Evolutionary conservation across 805 yeast genomes (phyloP), one percentile per base, ranked within the genome.

Genomic region (Kodamaea fukazawae): DNA sequence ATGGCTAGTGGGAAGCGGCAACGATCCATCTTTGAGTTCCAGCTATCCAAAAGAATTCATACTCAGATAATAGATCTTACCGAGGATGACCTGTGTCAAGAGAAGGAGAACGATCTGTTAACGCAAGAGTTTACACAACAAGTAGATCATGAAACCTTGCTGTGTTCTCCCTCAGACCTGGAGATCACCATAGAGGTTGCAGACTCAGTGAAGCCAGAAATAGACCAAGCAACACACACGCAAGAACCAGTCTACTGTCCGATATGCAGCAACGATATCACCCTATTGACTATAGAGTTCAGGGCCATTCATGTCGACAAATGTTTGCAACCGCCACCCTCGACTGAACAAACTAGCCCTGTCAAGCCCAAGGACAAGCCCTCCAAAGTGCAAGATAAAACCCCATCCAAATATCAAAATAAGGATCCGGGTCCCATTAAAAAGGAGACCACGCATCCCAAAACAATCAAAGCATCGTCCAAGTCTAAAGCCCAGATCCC

Each of bases 291-390:
- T 2, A 43, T 79, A 4, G 65, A 64, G 23, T 68, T 65, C 18
- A 59, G 84, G 29, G 70, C 67, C 7, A 55, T 62, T 3, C 88
- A 81, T 51, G 83, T 81, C 12, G 80, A 78, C 41, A 58, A 62
- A 23, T 81, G 88, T 47, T 53, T 77, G 3, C 2, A 9, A n/a
- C n/a, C n/a, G n/a, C n/a, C n/a, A n/a, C n/a, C n/a, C n/a, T n/a
- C n/a, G n/a, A n/a, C n/a, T 3, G 25, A 14, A 6, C 23, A 15
- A 23, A n/a, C 18, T 16, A 13, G n/a, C 8, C 8, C 10, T 9
- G 8, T 11, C 28, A 48, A 47, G 33, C 22, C 29, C 12, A 17
- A 15, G 29, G 30, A 14, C 17, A 29, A 18, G 26, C 26, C 35
- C 23, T 8, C 5, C 5, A 20, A 7, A 12, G 7, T 5, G 15